Evolutionary conservation across 352 stramenopile species (phyloP), one percentile per base, ranked within the genome.

Genomic region (Globisporangium alternatum): DNA sequence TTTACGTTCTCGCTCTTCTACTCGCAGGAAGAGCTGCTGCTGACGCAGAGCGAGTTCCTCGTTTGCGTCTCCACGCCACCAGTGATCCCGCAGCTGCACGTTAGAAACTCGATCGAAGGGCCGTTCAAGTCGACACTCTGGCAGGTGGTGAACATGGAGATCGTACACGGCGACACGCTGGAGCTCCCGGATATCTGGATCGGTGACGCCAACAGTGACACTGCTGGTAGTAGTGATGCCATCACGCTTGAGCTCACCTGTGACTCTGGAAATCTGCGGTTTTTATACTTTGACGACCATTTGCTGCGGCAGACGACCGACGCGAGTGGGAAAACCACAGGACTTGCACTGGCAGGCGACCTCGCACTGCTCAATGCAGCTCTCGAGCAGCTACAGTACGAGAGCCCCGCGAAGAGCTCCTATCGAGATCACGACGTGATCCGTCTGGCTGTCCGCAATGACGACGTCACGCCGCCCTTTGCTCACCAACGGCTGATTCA

Each of bases 71-170:
- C 9, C 5, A n/a, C 25, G 5, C 56, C 64, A 1, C 56, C 48
- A 17, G 30, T 56, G 64, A 53, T 61, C 30, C 64, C 56, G 8
- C 58, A 57, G 57, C 28, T 69, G 6, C 64, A 69, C 56, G 61
- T 69, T 25, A 55, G 54, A n/a, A 51, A 66, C 33, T 71, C 65
- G 1, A 52, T 71, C 13, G 71, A 78, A 75, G 71, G 68, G 60
- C 71, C 68, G 8, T 64, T 77, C 22, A 60, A 45, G 4, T 52
- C 68, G 1, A 22, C 60, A n/a, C 47, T 62, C 31, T 77, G 71
- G 71, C 43, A 75, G 45, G 48, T 51, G 4, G 9, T 59, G 6
- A 45, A 30, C 15, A 57, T 70, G 19, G 44, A 63, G n/a, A 17
- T 66, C 19, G 55, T 62, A 12, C 43, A 61, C 30, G 68, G 58